Evolutionary conservation across 805 yeast genomes (phyloP), one percentile per base, ranked within the genome.

Genomic region (Candida anglica): DNA sequence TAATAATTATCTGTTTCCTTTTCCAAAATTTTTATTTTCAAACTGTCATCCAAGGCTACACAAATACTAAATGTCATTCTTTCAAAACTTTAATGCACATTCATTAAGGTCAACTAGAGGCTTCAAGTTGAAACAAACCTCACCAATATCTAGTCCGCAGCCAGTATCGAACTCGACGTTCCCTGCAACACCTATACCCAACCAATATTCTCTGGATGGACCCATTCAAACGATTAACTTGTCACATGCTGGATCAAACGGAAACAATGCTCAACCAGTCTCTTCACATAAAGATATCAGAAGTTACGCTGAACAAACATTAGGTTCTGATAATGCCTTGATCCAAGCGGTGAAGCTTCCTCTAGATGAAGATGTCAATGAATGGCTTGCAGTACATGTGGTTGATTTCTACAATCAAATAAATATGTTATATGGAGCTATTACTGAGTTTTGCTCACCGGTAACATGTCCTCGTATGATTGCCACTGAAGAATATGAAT

Each of bases 311-410:
- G 98, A 91, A 55, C 88, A 94, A 28, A 91, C 98, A 0, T 68
- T 93, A 32, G 98, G 98, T 0, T 83, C 96, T 0, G 95, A 91
- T 22, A 81, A 91, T 20, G 89, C 89, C 2, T 69, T 93, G 43
- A 84, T 85, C 17, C 95, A 87, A 58, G 98, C 98, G 0, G 98
- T 91, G 15, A 84, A 84, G 52, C 67, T 93, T 19, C 98, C 98
- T 13, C 84, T 76, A 46, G 98, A 93, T 40, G 98, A 91, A 59
- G 93, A 86, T 49, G 53, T 79, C 36, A 81, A 83, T 48, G 98
- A 91, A 57, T 91, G 98, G 98, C 62, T 91, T 37, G 98, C 98
- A 0, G 95, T 89, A 9, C 96, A 91, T 56, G 93, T 91, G n/a
- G 97, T 89, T 13, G 98, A 91, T 58, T 93, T 91, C 54, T 91